Conservation (phyloP, 176 grass and related monocot genomes). For the Chloris gayana region DNA sequence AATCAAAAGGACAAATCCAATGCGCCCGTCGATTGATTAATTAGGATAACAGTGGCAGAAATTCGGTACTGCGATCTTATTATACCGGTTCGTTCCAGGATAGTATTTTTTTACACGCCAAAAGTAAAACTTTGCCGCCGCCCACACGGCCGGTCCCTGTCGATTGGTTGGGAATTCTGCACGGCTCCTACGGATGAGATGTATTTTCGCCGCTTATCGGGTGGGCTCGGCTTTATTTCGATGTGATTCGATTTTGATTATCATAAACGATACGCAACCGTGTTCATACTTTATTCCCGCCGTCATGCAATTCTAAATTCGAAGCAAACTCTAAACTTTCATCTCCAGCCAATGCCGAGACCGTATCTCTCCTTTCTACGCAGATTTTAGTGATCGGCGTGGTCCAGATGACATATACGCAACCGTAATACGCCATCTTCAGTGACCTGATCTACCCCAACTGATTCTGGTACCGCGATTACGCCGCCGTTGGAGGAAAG, state of each 20-base stretch:
- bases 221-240: background rate
- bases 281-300: background rate
- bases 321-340: background rate
- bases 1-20: background rate
- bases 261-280: background rate
- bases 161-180: background rate
- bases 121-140: background rate
- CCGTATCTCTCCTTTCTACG: no score
- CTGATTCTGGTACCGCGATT: background rate
- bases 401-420: background rate
- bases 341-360: background rate
- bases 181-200: background rate
- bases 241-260: no score
- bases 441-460: background rate
- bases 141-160: background rate
- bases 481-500: background rate
- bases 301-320: background rate
- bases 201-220: conserved; percentile 8
- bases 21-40: background rate
- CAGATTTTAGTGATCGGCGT: background rate
- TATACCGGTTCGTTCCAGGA: background rate
- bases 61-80: background rate
- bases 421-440: background rate
- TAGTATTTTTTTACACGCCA: background rate
- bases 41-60: background rate